Evolutionary conservation across 305 asterid genomes (phyloP).

Genomic region (Fraxinus paxiana): DNA sequence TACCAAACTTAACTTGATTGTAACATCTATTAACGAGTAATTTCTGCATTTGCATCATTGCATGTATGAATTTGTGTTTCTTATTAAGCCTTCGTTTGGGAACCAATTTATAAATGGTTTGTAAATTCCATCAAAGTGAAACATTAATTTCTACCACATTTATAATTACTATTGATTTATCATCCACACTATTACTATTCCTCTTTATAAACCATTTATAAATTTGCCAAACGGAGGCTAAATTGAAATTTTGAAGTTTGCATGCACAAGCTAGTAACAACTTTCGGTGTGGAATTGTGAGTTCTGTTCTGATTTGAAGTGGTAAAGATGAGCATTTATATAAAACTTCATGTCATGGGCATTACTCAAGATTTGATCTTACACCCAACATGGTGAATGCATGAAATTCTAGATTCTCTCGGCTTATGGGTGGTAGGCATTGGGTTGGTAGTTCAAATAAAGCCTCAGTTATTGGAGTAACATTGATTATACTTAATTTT

Average conservation of each 20-base stretch:
- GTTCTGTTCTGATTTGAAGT: not conserved
- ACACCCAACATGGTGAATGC: not conserved
- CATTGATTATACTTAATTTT: not conserved
- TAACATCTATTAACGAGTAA: not conserved
- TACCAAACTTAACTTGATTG: not conserved
- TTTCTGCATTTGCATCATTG: not conserved
- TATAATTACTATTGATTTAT: not conserved
- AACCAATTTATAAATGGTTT: not conserved
- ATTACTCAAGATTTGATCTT: not conserved
- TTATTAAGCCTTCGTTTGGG: not conserved
- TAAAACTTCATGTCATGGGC: not conserved
- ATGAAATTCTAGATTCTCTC: not conserved
- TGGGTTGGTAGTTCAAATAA: not conserved
- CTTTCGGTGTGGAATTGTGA: not conserved
- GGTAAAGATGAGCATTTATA: not conserved
- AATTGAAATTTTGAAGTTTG: not conserved
- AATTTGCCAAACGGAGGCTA: not conserved
- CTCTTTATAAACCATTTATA: not conserved
- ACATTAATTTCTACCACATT: not conserved
- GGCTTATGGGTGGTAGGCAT: not conserved
- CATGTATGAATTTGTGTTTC: not conserved
- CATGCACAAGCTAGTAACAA: not conserved
- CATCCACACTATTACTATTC: not conserved
- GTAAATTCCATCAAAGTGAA: not conserved
- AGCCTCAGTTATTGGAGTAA: not conserved